These are phyloP conservation scores for Penicillium coprophilum DNA, from an alignment of 495 filamentous ascomycete genomes.

Conservation along the genomic window DNA sequence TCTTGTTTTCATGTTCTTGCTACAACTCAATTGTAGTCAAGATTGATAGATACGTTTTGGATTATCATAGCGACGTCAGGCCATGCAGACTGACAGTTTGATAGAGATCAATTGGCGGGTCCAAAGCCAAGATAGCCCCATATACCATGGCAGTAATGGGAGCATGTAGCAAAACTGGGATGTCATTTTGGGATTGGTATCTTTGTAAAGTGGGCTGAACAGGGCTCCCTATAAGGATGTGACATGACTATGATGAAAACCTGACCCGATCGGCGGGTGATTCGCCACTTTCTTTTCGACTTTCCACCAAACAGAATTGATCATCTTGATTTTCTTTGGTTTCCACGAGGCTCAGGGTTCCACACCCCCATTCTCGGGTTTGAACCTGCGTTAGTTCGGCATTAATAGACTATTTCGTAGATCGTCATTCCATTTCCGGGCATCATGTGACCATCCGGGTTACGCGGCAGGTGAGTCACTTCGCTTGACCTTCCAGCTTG, in stretches of 20 bases:
- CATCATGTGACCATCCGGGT: conserved; percentile 10
- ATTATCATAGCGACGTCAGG: conserved; percentile 4
- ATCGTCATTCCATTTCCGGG: conserved; percentile 2
- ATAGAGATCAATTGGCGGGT: conserved; percentile 1
- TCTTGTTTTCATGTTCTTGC: conserved; percentile 3
- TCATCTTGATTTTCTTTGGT: background rate
- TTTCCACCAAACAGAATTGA: conserved; percentile 5
- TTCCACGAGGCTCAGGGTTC: conserved; percentile 10
- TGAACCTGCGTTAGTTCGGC: conserved; percentile 12
- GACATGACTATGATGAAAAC: conserved; percentile 20
- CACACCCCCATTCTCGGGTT: background rate
- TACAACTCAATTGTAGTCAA: background rate
- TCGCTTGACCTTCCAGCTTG: conserved; percentile 10
- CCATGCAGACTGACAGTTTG: background rate
- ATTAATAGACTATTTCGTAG: background rate
- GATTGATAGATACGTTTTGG: background rate
- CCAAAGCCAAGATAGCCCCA: background rate
- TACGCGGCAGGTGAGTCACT: conserved; percentile 17
- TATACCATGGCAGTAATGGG: background rate
- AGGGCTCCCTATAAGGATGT: conserved; percentile 6
- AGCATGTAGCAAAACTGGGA: conserved; percentile 5
- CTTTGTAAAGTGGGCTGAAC: background rate
- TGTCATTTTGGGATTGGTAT: background rate
- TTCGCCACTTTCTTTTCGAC: conserved; percentile 13
- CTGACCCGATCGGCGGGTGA: conserved; percentile 1